Evolutionary conservation across 2,329 filamentous ascomycete species (phyloP).

Genomic region (Cordyceps fumosorosea): DNA sequence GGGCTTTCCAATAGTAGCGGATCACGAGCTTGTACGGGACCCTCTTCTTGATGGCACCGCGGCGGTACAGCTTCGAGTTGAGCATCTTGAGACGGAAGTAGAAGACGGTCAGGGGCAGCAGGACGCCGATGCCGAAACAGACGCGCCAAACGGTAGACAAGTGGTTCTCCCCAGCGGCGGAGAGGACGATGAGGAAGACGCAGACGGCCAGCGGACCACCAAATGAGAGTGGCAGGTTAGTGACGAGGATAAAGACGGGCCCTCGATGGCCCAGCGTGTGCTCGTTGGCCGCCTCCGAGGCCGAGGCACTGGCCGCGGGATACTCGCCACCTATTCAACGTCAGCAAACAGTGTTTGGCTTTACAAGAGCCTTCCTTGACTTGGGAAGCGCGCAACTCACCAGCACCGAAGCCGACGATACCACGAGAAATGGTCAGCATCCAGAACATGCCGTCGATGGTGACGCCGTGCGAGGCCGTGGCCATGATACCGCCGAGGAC

Average conservation of each 20-base stretch:
- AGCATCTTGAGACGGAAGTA: conserved; percentile 49
- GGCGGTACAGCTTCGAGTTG: conserved; percentile 44
- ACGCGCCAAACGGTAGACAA: conserved; percentile 40
- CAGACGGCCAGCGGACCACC: conserved; percentile 34
- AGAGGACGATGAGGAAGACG: conserved; percentile 40
- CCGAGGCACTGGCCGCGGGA: conserved; percentile 38
- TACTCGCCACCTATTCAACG: conserved; percentile 31
- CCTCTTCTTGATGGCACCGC: conserved; percentile 44
- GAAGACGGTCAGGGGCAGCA: conserved; percentile 46
- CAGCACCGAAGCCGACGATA: conserved; percentile 40
- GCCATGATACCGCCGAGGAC: conserved; percentile 41
- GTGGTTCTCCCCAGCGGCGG: conserved; percentile 26
- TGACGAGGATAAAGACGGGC: conserved; percentile 40
- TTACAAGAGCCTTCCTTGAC: too few species aligned
- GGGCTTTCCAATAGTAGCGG: conserved; percentile 47
- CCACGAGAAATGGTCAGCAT: conserved; percentile 45
- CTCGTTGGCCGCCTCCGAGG: conserved; percentile 43
- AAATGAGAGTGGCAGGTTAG: conserved; percentile 28
- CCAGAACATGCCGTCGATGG: conserved; percentile 44
- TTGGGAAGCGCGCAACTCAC: background rate
- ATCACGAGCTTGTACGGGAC: conserved; percentile 45
- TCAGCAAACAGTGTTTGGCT: background rate
- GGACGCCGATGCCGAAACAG: conserved; percentile 41
- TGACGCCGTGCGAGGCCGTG: conserved; percentile 37
- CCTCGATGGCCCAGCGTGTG: conserved; percentile 30